These are phyloP conservation scores for Candida taoyuanica DNA, from an alignment of 805 yeast genomes.

Conservation along the genomic window DNA sequence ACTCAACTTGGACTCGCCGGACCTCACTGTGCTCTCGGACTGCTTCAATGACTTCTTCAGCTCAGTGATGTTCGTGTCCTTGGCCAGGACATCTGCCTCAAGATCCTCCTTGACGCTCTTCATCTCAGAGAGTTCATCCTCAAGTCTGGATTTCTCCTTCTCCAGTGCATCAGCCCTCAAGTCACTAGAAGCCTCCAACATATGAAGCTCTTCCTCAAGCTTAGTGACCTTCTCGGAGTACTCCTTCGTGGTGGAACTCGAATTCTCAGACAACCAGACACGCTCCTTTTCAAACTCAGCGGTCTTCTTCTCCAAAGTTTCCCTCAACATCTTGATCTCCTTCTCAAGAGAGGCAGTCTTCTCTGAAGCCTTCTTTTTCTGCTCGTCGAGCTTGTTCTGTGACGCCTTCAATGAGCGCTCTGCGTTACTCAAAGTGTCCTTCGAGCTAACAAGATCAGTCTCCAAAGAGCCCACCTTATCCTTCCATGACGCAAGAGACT, in stretches of 20 bases:
- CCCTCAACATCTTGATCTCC: conserved; percentile 29
- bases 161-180: conserved; percentile 9
- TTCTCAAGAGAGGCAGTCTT: conserved; percentile 25
- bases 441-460: not conserved
- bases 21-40: not conserved
- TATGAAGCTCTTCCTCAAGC: conserved; percentile 34
- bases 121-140: conserved; percentile 16
- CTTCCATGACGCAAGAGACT: not conserved
- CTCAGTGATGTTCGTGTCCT: conserved; percentile 7
- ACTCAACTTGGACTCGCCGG: not conserved
- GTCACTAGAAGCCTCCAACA: conserved; percentile 9
- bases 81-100: conserved; percentile 4
- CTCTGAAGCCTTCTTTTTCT: conserved; percentile 18
- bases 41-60: conserved; percentile 3
- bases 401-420: conserved; percentile 16
- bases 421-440: conserved; percentile 12
- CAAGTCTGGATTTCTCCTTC: conserved; percentile 11
- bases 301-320: conserved; percentile 34
- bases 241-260: conserved; percentile 46
- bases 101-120: conserved; percentile 9
- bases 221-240: conserved; percentile 41
- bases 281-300: conserved; percentile 50
- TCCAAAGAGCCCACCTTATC: conserved; percentile 1
- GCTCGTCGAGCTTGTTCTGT: conserved; percentile 20
- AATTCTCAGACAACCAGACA: conserved; percentile 40